Percentiles rank a stretch among this genome's conserved stretches.
Evolutionary conservation across 2,329 filamentous ascomycete genomes (phyloP).

Genomic region (Pseudocercospora musae): DNA sequence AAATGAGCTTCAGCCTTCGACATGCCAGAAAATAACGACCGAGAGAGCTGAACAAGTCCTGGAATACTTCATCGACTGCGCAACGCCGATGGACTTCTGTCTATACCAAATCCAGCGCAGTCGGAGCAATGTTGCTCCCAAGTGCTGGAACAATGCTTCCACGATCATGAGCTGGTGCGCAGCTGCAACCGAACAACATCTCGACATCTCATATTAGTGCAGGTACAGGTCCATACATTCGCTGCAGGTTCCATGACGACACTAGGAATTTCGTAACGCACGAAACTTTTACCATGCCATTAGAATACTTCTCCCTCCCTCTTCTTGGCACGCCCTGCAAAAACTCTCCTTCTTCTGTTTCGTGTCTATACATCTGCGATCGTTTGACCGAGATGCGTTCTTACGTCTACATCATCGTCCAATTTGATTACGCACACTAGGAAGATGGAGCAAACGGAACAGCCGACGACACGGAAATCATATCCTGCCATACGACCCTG

Average conservation of each 20-base stretch:
- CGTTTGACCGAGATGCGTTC: background rate
- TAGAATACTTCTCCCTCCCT: background rate
- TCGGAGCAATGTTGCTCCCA: no score
- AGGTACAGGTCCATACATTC: background rate
- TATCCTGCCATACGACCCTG: background rate
- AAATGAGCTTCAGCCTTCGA: background rate
- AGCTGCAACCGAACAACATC: background rate
- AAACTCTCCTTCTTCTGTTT: background rate
- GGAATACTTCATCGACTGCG: no score
- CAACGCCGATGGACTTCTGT: no score
- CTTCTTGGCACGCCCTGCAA: background rate
- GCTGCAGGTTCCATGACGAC: background rate
- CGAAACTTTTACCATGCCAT: background rate
- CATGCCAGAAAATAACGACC: background rate
- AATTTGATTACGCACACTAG: background rate
- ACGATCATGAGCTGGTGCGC: background rate
- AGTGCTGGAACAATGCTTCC: no score
- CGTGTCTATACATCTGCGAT: background rate
- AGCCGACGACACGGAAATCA: background rate
- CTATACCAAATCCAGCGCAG: no score
- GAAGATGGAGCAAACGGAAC: background rate
- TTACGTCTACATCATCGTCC: background rate
- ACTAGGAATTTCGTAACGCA: background rate
- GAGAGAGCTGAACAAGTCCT: no score
- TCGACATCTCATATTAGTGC: background rate